Evolutionary conservation across 768 basidiomycete species (phyloP), one percentile per base, ranked within the genome.

Genomic region (Mycena amicta): DNA sequence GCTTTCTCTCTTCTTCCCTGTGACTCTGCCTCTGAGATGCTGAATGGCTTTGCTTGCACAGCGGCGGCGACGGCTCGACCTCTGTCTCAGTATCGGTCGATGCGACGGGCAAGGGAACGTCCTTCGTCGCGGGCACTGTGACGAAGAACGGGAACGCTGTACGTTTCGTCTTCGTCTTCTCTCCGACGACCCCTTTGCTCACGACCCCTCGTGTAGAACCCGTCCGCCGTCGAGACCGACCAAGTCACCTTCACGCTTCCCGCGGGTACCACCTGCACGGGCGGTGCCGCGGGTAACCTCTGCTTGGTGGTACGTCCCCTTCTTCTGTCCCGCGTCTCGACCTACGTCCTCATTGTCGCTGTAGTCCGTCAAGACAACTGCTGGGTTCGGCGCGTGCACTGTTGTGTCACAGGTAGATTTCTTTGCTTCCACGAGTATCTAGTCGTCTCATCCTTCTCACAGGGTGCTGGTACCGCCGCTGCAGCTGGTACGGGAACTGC

Each of bases 361-460:
- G 8, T 52, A 77, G 71, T 77, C 80, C 27, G 80, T 85, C 63
- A 75, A 70, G 41, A 80, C 81, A 20, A 68, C 78, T 20, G 77
- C 74, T 23, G 79, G 80, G 27, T 84, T 83, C 67, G 83, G 83
- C 53, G 84, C 82, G 67, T 85, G 83, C 56, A 76, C 79, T 12
- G 81, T 76, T 29, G 80, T 84, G 23, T 61, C 66, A 11, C 74
- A 79, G 52, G 68, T 66, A 20, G 68, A 56, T 40, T 65, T 61
- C 15, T 45, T 55, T 18, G 60, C 50, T n/a, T n/a, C n/a, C n/a
- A n/a, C n/a, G n/a, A n/a, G 55, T 16, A n/a, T n/a, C n/a, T n/a
- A n/a, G n/a, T n/a, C n/a, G n/a, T n/a, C n/a, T n/a, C n/a, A n/a
- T 28, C 50, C 51, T 13, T 61, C 51, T 29, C 64, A 64, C 22